Evolutionary conservation across 2,329 filamentous ascomycete species (phyloP).

Genomic region (Amylocarpus encephaloides): DNA sequence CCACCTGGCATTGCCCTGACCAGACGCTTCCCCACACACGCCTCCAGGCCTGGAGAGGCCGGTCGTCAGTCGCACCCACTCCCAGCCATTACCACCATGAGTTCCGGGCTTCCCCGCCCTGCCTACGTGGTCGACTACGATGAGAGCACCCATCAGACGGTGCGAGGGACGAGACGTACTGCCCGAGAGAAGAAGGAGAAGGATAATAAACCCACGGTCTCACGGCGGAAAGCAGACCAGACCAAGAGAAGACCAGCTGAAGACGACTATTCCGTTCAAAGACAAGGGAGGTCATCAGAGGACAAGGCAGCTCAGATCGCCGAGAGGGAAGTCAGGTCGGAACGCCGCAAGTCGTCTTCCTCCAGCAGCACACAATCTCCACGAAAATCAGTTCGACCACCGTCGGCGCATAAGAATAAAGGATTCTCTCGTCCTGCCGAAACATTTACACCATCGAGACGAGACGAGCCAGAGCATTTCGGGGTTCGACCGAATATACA

Average conservation of each 20-base stretch:
- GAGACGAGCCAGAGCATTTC: conserved; percentile 23
- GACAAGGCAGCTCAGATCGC: conserved; percentile 14
- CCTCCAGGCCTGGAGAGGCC: not conserved
- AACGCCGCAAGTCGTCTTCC: conserved; percentile 23
- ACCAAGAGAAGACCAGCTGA: conserved; percentile 7
- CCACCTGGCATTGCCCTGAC: conserved; percentile 13
- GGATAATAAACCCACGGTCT: conserved; percentile 9
- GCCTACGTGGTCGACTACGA: conserved; percentile 26
- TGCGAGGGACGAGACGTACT: conserved; percentile 20
- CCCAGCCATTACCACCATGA: conserved; percentile 10
- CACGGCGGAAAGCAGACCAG: conserved; percentile 9
- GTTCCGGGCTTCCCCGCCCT: conserved; percentile 17
- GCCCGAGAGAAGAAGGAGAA: conserved; percentile 16
- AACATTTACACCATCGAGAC: conserved; percentile 2
- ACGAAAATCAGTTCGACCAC: conserved; percentile 18
- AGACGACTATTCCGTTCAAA: conserved; percentile 10
- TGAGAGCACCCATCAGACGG: conserved; percentile 18
- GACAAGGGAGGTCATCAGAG: conserved; percentile 1
- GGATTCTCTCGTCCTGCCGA: conserved; percentile 7
- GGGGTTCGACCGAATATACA: conserved; percentile 11
- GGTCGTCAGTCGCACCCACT: not conserved
- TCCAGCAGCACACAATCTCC: conserved; percentile 19
- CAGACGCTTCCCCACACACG: not conserved
- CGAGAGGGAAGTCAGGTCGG: conserved; percentile 17
- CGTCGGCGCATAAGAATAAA: conserved; percentile 18